phyloP scores from a whole-genome alignment of 495 filamentous ascomycete species.

The Trichoderma asperelloides region DNA sequence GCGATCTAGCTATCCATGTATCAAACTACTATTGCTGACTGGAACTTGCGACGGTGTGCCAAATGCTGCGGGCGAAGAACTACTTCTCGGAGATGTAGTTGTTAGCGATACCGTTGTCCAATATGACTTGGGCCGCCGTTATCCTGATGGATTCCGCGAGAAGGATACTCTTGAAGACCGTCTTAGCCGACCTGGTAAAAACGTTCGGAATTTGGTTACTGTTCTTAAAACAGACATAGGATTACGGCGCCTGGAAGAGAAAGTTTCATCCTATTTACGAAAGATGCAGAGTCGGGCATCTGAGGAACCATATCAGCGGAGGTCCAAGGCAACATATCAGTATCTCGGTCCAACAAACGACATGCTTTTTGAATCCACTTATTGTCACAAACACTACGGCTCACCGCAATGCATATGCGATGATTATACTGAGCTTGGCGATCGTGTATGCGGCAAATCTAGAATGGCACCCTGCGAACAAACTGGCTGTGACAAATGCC shows the following conservation, averaged over 20 bases:
- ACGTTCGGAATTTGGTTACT: not conserved
- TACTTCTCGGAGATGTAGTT: slow-evolving; percentile 37
- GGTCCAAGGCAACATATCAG: not conserved
- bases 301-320: slow-evolving; percentile 2
- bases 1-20: slow-evolving; percentile 21
- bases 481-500: not conserved
- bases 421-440: not conserved
- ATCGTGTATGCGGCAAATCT: not conserved
- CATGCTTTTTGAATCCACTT: not conserved
- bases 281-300: not conserved
- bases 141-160: not conserved
- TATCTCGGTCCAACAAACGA: not conserved
- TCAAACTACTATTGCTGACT: slow-evolving; percentile 21
- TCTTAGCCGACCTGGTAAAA: not conserved
- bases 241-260: not conserved
- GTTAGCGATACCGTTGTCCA: slow-evolving; percentile 31
- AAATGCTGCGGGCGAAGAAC: slow-evolving; percentile 12
- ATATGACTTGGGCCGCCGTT: slow-evolving; percentile 12
- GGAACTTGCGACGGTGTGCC: slow-evolving; percentile 29
- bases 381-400: not conserved
- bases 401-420: not conserved
- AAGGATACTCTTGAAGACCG: not conserved
- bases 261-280: not conserved
- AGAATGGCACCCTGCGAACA: not conserved
- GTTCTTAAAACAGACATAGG: not conserved